Conservation (phyloP, 805 yeast species). For the Kodamaea lidongshanica region DNA sequence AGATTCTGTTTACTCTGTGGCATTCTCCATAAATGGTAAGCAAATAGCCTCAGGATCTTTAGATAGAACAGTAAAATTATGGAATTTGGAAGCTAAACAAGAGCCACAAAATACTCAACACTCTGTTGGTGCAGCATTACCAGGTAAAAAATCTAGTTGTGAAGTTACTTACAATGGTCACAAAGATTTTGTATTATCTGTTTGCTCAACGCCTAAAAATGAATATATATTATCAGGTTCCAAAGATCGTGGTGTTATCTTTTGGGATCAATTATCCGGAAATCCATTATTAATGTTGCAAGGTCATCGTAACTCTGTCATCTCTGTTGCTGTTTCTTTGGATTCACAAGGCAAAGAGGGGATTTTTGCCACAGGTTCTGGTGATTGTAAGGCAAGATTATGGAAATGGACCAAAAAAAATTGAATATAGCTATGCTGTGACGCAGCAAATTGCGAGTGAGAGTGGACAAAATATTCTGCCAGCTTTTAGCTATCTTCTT, state of each 20-base stretch:
- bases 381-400: slow-evolving; percentile 95
- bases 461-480: neutral
- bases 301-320: slow-evolving; percentile 94
- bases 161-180: slow-evolving; percentile 94
- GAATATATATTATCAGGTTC: slow-evolving; percentile 90
- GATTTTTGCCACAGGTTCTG: slow-evolving; percentile 94
- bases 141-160: slow-evolving; percentile 49
- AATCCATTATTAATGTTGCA: slow-evolving; percentile 92
- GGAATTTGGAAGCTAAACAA: slow-evolving; percentile 72
- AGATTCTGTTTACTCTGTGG: slow-evolving; percentile 92
- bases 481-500: neutral
- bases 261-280: slow-evolving; percentile 92
- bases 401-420: slow-evolving; percentile 73
- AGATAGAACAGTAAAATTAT: slow-evolving; percentile 91
- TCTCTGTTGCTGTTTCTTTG: slow-evolving; percentile 87
- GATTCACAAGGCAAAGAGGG: slow-evolving; percentile 68
- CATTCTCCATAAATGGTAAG: slow-evolving; percentile 84
- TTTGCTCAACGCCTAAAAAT: slow-evolving; percentile 89
- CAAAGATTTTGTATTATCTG: slow-evolving; percentile 90
- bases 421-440: slow-evolving; percentile 1
- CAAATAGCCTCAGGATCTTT: slow-evolving; percentile 92
- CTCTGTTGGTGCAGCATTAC: slow-evolving; percentile 14
- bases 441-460: neutral
- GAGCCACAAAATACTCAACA: slow-evolving; percentile 20
- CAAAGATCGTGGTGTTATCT: slow-evolving; percentile 92